Conservation (phyloP, 805 yeast genomes). For the Starmerella roubikii region DNA sequence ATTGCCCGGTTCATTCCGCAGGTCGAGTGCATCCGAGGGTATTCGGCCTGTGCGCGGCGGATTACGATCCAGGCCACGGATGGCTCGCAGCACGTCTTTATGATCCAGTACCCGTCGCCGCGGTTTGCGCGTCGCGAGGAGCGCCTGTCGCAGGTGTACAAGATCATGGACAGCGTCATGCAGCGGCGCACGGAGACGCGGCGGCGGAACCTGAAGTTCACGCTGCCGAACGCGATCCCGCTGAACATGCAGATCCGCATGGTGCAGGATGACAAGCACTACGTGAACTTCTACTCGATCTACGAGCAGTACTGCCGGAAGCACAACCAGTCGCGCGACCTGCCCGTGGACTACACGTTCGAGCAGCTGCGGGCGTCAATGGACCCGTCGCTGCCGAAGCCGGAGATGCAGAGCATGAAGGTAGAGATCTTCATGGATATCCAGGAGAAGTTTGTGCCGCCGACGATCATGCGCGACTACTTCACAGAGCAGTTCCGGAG, state of each 20-base stretch:
- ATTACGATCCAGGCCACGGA: slow-evolving; percentile 85
- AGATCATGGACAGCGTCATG: slow-evolving; percentile 73
- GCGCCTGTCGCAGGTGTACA: slow-evolving; percentile 77
- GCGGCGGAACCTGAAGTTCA: slow-evolving; percentile 68
- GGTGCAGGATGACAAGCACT: slow-evolving; percentile 65
- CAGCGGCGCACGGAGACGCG: slow-evolving; percentile 76
- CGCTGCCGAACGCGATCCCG: slow-evolving; percentile 85
- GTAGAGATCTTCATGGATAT: slow-evolving; percentile 86
- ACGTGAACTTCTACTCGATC: slow-evolving; percentile 63
- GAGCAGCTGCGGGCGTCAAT: slow-evolving; percentile 82
- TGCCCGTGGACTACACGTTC: slow-evolving; percentile 74
- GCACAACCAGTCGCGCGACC: slow-evolving; percentile 65
- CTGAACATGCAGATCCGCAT: slow-evolving; percentile 88
- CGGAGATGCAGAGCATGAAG: slow-evolving; percentile 75
- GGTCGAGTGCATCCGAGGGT: slow-evolving; percentile 76
- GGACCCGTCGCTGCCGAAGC: slow-evolving; percentile 86
- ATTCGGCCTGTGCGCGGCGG: slow-evolving; percentile 79
- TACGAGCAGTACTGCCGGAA: slow-evolving; percentile 77
- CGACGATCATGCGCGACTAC: slow-evolving; percentile 65
- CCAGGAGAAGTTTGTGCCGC: slow-evolving; percentile 76
- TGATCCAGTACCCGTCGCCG: slow-evolving; percentile 95
- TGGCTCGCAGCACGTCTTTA: slow-evolving; percentile 82
- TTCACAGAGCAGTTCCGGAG: slow-evolving; percentile 55
- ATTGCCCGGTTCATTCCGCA: slow-evolving; percentile 86
- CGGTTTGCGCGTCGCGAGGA: slow-evolving; percentile 96